Evolutionary conservation across 257 asterid genomes (phyloP).

Genomic region (Salvia splendens): DNA sequence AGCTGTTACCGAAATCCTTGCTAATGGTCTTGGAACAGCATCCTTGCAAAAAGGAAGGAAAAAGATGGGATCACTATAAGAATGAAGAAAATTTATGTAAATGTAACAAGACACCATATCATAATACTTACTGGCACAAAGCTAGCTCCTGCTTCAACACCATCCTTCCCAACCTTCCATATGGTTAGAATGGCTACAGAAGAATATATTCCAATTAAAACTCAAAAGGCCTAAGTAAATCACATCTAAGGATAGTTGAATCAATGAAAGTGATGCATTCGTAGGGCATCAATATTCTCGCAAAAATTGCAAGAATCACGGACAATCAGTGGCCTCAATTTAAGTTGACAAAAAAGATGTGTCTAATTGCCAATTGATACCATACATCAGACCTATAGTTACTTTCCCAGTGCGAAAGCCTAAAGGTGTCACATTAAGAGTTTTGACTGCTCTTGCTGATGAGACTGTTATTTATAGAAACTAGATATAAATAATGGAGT

Average conservation of each 20-base stretch:
- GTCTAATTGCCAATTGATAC: neutral
- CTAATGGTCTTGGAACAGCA: constrained; percentile 80
- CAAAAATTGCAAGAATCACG: too few species aligned
- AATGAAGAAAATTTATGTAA: neutral
- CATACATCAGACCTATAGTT: neutral
- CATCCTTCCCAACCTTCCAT: constrained; percentile 84
- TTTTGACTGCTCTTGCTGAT: neutral
- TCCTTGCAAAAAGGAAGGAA: constrained; percentile 43
- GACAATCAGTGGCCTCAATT: too few species aligned
- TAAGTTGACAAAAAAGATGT: neutral
- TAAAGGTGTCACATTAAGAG: neutral
- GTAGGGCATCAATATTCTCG: neutral
- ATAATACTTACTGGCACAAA: constrained; percentile 77
- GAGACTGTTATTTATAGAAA: neutral
- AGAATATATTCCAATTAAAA: constrained; percentile 7
- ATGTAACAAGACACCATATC: constrained; percentile 5
- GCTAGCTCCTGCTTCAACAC: constrained; percentile 86
- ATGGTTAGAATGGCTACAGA: constrained; percentile 63
- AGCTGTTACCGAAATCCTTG: constrained; percentile 66
- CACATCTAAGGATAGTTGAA: constrained; percentile 7
- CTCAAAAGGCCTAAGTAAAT: constrained; percentile 3
- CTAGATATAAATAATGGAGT: neutral
- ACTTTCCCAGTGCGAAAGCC: neutral
- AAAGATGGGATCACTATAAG: neutral
- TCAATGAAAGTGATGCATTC: neutral